Evolutionary conservation across 257 asterid genomes (phyloP), one percentile per base, ranked within the genome.

Genomic region (Lycium ferocissimum): DNA sequence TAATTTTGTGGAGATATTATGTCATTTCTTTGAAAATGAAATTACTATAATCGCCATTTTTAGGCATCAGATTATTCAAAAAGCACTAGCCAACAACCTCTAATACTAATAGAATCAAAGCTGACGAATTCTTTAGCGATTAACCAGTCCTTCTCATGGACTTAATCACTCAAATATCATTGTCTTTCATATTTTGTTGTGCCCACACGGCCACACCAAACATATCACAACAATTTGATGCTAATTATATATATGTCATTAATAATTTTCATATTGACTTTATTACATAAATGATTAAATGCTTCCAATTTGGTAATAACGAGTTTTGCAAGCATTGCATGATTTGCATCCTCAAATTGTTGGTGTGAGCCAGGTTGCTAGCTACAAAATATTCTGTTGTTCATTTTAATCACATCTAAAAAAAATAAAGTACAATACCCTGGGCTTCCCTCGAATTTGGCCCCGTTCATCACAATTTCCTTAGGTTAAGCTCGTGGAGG

Each of bases 171-270:
- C 18, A 33, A 66, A 65, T 63, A 62, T 63, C 71, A 1, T 6
- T 12, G 10, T 65, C 72, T 33, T 65, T 9, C 20, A 20, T 62
- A 63, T 63, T 65, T 26, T 65, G 6, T 63, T 65, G 17, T 13
- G 7, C 73, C 70, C 73, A 65, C n/a, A 13, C 7, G 66, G 33
- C 33, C 72, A 65, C n/a, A 66, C 73, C 47, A 66, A 67, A 67
- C 26, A 14, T 37, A 69, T 69, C 76, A 69, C 51, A 67, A 67
- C 22, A 69, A 37, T 37, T 69, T 69, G 76, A 69, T 69, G 2
- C 76, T 37, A 69, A 69, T 26, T 26, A 26, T 26, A 26, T 69
- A 14, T 69, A 37, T 37, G 26, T 35, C 76, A 7, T 2, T 6
- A 67, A 13, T 37, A 37, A 13, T 67, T 37, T 62, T 35, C 11